Conservation (phyloP, 768 basidiomycete species). For the Trametopsis cervina region DNA sequence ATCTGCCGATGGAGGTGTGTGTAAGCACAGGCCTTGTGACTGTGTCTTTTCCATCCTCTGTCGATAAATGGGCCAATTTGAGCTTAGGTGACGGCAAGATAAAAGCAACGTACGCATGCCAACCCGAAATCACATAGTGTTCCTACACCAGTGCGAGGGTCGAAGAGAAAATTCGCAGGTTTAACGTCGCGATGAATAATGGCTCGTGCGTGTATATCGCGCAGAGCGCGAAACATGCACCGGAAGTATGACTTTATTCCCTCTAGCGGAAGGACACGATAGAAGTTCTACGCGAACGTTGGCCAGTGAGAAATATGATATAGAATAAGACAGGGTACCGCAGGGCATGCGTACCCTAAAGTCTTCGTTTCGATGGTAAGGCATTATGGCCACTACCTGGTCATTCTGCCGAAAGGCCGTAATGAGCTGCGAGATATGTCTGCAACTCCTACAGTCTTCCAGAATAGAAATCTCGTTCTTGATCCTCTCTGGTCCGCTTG, state of each 20-base stretch:
- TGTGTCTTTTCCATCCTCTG: slow-evolving; percentile 34
- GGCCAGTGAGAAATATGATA: no score
- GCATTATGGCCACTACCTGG: slow-evolving; percentile 92
- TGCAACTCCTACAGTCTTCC: slow-evolving; percentile 75
- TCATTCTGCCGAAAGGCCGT: slow-evolving; percentile 89
- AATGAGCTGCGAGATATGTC: slow-evolving; percentile 89
- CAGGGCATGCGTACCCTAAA: slow-evolving; percentile 63
- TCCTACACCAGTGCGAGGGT: slow-evolving; percentile 76
- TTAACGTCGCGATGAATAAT: slow-evolving; percentile 98
- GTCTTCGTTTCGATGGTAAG: slow-evolving; percentile 87
- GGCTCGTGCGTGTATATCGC: slow-evolving; percentile 78
- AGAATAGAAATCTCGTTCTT: slow-evolving; percentile 90
- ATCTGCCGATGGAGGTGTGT: slow-evolving; percentile 55
- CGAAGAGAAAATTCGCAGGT: slow-evolving; percentile 95
- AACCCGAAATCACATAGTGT: slow-evolving; percentile 93
- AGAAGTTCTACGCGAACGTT: slow-evolving; percentile 69
- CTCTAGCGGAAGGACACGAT: slow-evolving; percentile 59
- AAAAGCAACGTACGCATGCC: slow-evolving; percentile 63
- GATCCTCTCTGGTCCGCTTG: slow-evolving; percentile 88
- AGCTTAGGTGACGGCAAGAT: background rate
- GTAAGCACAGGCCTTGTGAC: slow-evolving; percentile 60
- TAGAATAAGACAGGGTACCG: no score
- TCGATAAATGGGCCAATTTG: slow-evolving; percentile 10
- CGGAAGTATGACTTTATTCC: slow-evolving; percentile 84
- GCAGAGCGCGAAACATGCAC: slow-evolving; percentile 84